Percentiles rank a stretch among this genome's conserved stretches.
phyloP scores from a whole-genome alignment of 164 flowering plant species.

The Echeveria elegans region DNA sequence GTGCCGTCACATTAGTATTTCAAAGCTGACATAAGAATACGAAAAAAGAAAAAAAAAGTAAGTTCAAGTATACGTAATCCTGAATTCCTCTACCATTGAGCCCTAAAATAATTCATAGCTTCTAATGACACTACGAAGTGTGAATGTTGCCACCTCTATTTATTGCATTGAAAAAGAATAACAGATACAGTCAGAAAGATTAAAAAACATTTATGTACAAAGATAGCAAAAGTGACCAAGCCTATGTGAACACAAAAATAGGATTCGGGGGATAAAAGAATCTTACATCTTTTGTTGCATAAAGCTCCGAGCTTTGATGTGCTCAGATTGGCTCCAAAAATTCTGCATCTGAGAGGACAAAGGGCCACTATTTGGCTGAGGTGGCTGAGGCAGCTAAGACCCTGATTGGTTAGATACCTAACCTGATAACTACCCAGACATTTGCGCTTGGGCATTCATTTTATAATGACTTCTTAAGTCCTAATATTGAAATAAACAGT shows the following conservation, averaged over 20 bases:
- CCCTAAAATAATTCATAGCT: too few relatives aligned
- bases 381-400: not conserved
- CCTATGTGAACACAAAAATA: not conserved
- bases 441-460: constrained; percentile 9
- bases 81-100: too few relatives aligned
- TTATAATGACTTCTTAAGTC: not conserved
- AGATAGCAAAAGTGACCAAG: not conserved
- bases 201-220: not conserved
- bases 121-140: too few relatives aligned
- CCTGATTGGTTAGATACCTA: constrained; percentile 2
- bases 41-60: too few relatives aligned
- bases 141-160: too few relatives aligned
- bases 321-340: not conserved
- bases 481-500: too few relatives aligned
- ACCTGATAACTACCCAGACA: constrained; percentile 9
- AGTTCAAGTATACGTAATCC: too few relatives aligned
- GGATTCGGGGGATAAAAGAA: not conserved
- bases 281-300: constrained; percentile 47
- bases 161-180: too few relatives aligned
- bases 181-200: too few relatives aligned
- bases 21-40: too few relatives aligned
- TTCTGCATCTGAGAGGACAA: not conserved
- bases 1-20: too few relatives aligned
- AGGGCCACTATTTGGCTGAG: not conserved
- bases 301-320: not conserved